Base-by-base conservation (phyloP, 2,329 filamentous ascomycete genomes). In the Arachnopeziza araneosa region DNA sequence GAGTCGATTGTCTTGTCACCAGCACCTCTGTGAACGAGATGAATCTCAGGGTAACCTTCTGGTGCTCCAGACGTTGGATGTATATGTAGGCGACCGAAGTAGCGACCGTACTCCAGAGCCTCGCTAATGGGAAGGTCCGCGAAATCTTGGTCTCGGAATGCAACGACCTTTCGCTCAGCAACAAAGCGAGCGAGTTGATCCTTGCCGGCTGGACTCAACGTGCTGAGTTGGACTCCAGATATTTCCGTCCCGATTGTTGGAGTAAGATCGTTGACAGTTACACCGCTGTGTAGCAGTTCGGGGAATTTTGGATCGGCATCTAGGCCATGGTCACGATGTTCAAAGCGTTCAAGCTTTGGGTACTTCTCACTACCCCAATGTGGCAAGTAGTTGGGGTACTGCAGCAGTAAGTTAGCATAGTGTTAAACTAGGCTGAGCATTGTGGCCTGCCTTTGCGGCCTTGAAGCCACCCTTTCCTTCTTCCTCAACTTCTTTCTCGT, bases 61-160 rank as follows among this genome's bases (percentile, higher is more conserved):
- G 90, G 90, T 0, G 87, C 86, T 1, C 90, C 90, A 0, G 86
- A 90, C 0, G 89, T 89, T 3, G 89, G 90, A 68, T 93, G 90
- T 60, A 93, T 90, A 75, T 95, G 90, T 67, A 89, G 88, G 9
- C 88, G 85, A 53, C 90, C 90, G 69, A 92, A 95, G 76, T 93
- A 92, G 56, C 83, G 80, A 55, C 85, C 89, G 64, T 85, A 86
- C 22, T 87, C 80, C 48, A 91, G 78, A 1, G 87, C 89, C 9
- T 90, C 80, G 26, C 83, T 73, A 68, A 93, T 91, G 8, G 88
- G 82, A 12, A 91, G 78, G 64, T 89, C 79, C 49, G 84, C 84
- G 65, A 88, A 86, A 72, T 93, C 87, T 70, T 93, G 90, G 69
- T 86, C 80, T 24, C 89, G 84, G 80, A 93, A 93, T 32, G 87